Percentiles rank a stretch among this genome's conserved stretches.
Evolutionary conservation across 176 grass and related monocot species (phyloP).

Genomic region (Triticum turgidum): DNA sequence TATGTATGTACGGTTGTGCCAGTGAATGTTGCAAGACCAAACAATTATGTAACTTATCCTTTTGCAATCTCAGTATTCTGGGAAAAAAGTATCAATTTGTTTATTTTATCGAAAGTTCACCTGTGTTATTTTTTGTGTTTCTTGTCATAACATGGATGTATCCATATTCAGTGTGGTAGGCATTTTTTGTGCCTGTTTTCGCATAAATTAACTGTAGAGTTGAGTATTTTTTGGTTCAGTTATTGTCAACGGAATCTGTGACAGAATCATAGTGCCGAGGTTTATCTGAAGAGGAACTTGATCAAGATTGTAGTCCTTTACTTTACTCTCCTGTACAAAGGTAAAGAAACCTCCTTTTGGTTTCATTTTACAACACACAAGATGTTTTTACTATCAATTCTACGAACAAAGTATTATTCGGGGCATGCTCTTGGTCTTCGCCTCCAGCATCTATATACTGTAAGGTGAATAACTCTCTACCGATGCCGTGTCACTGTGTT

Average conservation of each 20-base stretch:
- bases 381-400: constrained; percentile 31
- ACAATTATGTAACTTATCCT: constrained; percentile 2
- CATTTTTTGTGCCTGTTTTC: neutral
- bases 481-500: neutral
- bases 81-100: neutral
- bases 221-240: neutral
- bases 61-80: constrained; percentile 5
- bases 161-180: neutral
- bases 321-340: constrained; percentile 19
- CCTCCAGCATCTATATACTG: constrained; percentile 25
- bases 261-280: constrained; percentile 8
- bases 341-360: constrained; percentile 11
- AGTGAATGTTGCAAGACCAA: constrained; percentile 20
- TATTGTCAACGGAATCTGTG: constrained; percentile 16
- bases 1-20: constrained; percentile 28
- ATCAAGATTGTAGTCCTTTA: constrained; percentile 25
- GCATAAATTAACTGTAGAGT: neutral
- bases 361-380: constrained; percentile 20
- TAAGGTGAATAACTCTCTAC: constrained; percentile 27
- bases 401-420: constrained; percentile 33
- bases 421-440: neutral
- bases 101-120: neutral
- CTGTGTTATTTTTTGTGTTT: neutral
- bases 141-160: neutral
- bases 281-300: constrained; percentile 23